Evolutionary conservation across 306 rosid species (phyloP).

Genomic region (Acacia crassicarpa): DNA sequence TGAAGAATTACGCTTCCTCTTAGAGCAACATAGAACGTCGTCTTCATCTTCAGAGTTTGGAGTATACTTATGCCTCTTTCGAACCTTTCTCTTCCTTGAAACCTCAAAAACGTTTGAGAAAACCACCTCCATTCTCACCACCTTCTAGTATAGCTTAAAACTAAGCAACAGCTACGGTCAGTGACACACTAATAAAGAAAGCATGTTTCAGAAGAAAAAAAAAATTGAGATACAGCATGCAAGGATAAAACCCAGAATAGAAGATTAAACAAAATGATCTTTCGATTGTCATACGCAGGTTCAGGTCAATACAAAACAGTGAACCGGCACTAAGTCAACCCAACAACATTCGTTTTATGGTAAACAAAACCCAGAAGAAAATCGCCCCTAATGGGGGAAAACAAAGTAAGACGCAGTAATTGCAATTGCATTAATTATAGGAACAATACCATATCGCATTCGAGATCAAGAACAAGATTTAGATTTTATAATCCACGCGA

Average conservation of each 20-base stretch:
- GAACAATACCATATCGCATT: not conserved
- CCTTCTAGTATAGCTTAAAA: constrained; percentile 1
- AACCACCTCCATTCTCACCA: constrained; percentile 53
- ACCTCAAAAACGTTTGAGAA: constrained; percentile 23
- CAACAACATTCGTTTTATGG: not conserved
- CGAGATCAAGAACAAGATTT: not conserved
- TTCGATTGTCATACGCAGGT: not conserved
- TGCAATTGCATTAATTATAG: constrained; percentile 1
- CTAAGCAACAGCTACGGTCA: not conserved
- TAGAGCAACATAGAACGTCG: constrained; percentile 1
- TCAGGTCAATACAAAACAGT: constrained; percentile 32
- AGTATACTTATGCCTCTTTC: constrained; percentile 8
- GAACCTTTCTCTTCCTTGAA: constrained; percentile 31
- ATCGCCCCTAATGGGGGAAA: not conserved
- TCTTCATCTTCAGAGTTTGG: constrained; percentile 28
- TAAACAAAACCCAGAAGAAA: not conserved
- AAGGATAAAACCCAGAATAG: not conserved
- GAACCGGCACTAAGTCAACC: not conserved
- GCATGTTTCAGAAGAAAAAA: not conserved
- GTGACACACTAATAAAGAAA: constrained; percentile 1
- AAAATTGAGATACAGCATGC: not conserved
- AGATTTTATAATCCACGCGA: not conserved
- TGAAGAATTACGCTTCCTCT: not conserved
- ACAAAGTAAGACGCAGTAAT: not conserved
- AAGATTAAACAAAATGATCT: not conserved